A percentile compares a stretch with the other conserved stretches of the same genome.
phyloP scores from a whole-genome alignment of 2,329 filamentous ascomycete species.

The Monilinia fructicola region DNA sequence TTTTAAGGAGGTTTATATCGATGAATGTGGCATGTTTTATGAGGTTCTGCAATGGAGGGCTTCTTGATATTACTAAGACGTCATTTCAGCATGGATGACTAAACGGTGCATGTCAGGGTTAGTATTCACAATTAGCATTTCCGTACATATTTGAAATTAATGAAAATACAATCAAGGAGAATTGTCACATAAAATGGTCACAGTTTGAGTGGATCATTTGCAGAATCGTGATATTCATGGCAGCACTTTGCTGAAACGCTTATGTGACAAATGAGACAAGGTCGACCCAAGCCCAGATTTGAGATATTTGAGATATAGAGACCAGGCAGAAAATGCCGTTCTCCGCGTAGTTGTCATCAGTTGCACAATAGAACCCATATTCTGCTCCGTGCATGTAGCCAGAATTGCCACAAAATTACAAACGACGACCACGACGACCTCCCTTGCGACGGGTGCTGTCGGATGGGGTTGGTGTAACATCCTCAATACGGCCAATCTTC shows the following conservation, averaged over 20 bases:
- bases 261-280: conserved; percentile 50
- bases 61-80: background rate
- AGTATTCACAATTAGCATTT: background rate
- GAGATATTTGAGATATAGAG: conserved; percentile 50
- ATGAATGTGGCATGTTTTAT: background rate
- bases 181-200: background rate
- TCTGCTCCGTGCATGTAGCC: conserved; percentile 30
- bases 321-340: conserved; percentile 67
- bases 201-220: conserved; percentile 17
- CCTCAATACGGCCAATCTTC: conserved; percentile 99
- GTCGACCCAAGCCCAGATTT: conserved; percentile 24
- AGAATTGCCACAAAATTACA: conserved; percentile 57
- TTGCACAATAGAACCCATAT: conserved; percentile 54
- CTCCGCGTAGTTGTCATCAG: conserved; percentile 66
- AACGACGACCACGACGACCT: conserved; percentile 99
- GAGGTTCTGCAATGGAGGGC: background rate
- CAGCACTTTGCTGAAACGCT: conserved; percentile 37
- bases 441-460: conserved; percentile 99
- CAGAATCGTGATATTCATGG: conserved; percentile 37
- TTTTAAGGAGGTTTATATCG: background rate
- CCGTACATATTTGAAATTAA: background rate
- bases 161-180: background rate
- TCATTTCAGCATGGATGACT: background rate
- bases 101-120: background rate
- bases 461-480: conserved; percentile 98